Evolutionary conservation across 2,329 filamentous ascomycete species (phyloP).

Genomic region (Neurospora crassa): DNA sequence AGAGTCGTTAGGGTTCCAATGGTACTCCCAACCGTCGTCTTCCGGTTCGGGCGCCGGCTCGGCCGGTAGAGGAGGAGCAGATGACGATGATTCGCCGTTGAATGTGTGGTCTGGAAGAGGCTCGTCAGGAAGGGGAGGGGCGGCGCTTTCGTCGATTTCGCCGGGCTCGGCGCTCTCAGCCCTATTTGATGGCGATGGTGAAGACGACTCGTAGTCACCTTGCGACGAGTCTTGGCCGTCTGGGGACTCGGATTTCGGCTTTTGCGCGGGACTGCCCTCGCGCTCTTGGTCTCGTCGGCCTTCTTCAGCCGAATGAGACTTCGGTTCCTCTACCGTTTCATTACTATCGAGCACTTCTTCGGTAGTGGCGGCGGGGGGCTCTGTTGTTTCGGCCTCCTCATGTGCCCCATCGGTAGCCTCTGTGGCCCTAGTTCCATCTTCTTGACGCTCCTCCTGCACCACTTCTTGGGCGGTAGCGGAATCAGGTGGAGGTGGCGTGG

Average conservation of each 20-base stretch:
- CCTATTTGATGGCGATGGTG: neutral
- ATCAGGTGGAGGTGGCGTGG: neutral
- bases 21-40: constrained; percentile 69
- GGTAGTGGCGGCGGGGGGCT: neutral
- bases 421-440: neutral
- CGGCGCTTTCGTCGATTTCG: neutral
- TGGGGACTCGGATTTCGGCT: neutral
- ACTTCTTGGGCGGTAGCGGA: neutral
- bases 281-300: neutral
- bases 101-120: constrained; percentile 10
- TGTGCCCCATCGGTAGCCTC: neutral
- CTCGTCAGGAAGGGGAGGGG: constrained; percentile 17
- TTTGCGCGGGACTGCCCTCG: neutral
- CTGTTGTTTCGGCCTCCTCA: neutral
- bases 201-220: neutral
- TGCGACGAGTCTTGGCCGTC: neutral
- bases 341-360: neutral
- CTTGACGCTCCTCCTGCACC: neutral
- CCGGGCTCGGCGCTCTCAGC: neutral
- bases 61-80: constrained; percentile 30
- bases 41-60: constrained; percentile 41
- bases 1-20: constrained; percentile 61
- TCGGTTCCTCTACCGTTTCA: neutral
- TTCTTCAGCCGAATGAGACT: neutral
- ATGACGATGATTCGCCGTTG: neutral